Evolutionary conservation across 495 filamentous ascomycete species (phyloP), one percentile per base, ranked within the genome.

Genomic region (Podospora didyma): DNA sequence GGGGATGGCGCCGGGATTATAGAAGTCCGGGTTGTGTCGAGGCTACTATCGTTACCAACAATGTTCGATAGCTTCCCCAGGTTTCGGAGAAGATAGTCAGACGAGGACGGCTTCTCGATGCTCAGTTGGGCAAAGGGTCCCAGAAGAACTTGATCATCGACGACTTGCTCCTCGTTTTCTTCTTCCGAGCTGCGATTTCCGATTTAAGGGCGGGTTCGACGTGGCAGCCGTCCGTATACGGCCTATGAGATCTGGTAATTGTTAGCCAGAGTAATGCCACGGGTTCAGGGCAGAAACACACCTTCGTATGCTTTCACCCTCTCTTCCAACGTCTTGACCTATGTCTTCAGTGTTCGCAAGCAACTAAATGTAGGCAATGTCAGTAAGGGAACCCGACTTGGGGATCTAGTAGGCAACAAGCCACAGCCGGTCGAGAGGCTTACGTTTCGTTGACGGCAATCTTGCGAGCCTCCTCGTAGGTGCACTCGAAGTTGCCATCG

Each of bases 401-500:
- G n/a, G n/a, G n/a, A n/a, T n/a, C n/a, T n/a, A n/a, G n/a, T n/a
- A n/a, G n/a, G n/a, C n/a, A n/a, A n/a, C n/a, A n/a, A n/a, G n/a
- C n/a, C n/a, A n/a, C n/a, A n/a, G n/a, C n/a, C n/a, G n/a, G n/a
- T n/a, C n/a, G n/a, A n/a, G n/a, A n/a, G n/a, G n/a, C 62, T 24
- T 53, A 67, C 64, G 37, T 31, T 22, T 68, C 65, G 14, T 57
- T 61, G 51, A 68, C 58, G n/a, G 44, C n/a, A 37, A 68, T 55
- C 37, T 51, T 59, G 31, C 62, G 54, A 0, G 57, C 55, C 39
- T 54, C 45, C 39, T 59, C 54, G 21, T 68, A 68, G n/a, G 55
- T 46, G 35, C 65, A 68, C 23, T 57, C 49, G 16, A 57, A 42
- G 5, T 28, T 28, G 26, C 53, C 41, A 24, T 54, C 53, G 4